These are phyloP conservation scores for Pseudocercospora macadamiae DNA, from an alignment of 2,329 filamentous ascomycete species.

Conservation along the genomic window DNA sequence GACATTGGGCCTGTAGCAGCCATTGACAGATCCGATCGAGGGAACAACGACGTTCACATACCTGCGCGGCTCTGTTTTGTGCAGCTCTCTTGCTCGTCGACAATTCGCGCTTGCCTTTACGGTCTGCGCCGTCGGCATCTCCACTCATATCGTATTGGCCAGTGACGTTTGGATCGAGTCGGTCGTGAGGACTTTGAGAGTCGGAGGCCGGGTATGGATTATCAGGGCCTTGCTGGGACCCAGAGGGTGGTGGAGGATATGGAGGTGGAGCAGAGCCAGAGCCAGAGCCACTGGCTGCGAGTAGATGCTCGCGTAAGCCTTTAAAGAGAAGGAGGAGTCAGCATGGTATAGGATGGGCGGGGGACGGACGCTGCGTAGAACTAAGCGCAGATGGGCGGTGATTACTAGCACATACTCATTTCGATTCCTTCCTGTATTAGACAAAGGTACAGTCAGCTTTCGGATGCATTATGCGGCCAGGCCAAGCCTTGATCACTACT, in stretches of 20 bases:
- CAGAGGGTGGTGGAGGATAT: constrained; percentile 41
- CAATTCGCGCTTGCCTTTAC: constrained; percentile 84
- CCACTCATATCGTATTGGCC: constrained; percentile 55
- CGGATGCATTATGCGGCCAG: background rate
- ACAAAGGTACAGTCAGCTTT: constrained; percentile 23
- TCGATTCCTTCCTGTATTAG: constrained; percentile 39
- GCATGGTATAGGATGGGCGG: constrained; percentile 13
- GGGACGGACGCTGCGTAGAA: constrained; percentile 4
- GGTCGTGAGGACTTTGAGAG: constrained; percentile 47
- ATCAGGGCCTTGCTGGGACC: constrained; percentile 26
- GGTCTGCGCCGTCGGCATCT: constrained; percentile 54
- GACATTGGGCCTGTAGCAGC: background rate
- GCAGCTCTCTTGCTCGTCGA: constrained; percentile 95
- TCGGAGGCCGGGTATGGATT: constrained; percentile 44
- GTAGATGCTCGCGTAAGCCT: constrained; percentile 67
- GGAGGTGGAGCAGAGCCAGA: constrained; percentile 42
- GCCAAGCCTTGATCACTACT: constrained; percentile 35
- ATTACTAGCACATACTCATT: constrained; percentile 43
- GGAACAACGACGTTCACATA: constrained; percentile 52
- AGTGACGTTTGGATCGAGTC: constrained; percentile 63
- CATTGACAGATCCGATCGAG: background rate
- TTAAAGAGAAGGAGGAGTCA: constrained; percentile 17
- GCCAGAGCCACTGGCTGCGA: constrained; percentile 53
- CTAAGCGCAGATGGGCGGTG: background rate
- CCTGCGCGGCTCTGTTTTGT: constrained; percentile 95